Percentiles rank a stretch among this genome's conserved stretches.
These are phyloP conservation scores for Hymenoscyphus fructigenus DNA, from an alignment of 2,329 filamentous ascomycete genomes.

Conservation along the genomic window DNA sequence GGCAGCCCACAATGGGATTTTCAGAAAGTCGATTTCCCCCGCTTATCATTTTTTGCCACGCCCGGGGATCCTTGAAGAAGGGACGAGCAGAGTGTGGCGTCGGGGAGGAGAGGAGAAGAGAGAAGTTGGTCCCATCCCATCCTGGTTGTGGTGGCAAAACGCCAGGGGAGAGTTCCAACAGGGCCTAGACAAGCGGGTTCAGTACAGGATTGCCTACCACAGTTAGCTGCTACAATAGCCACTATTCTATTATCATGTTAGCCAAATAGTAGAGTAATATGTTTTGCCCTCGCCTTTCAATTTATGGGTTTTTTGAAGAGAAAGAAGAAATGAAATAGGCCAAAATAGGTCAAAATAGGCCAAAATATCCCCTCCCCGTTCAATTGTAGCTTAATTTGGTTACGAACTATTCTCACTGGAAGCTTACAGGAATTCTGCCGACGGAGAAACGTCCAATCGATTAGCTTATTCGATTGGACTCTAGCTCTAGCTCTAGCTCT, in stretches of 20 bases:
- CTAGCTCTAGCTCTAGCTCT: neutral
- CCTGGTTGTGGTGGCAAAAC: neutral
- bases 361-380: neutral
- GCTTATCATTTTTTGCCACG: neutral
- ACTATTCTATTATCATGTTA: too few relatives aligned
- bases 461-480: neutral
- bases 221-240: too few relatives aligned
- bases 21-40: conserved; percentile 12
- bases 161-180: neutral
- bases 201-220: neutral
- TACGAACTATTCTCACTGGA: neutral
- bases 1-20: conserved; percentile 13
- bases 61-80: neutral
- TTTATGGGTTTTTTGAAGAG: neutral
- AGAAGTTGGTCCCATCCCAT: neutral
- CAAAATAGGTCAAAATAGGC: too few relatives aligned
- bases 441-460: too few relatives aligned
- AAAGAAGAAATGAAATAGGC: too few relatives aligned
- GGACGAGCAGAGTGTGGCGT: conserved; percentile 1
- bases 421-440: neutral
- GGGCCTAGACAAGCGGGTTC: neutral
- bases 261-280: neutral
- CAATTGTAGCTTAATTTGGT: neutral
- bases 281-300: neutral
- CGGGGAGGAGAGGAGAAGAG: neutral